Base-by-base conservation (phyloP, 495 filamentous ascomycete genomes). In the Corynascus novoguineensis region DNA sequence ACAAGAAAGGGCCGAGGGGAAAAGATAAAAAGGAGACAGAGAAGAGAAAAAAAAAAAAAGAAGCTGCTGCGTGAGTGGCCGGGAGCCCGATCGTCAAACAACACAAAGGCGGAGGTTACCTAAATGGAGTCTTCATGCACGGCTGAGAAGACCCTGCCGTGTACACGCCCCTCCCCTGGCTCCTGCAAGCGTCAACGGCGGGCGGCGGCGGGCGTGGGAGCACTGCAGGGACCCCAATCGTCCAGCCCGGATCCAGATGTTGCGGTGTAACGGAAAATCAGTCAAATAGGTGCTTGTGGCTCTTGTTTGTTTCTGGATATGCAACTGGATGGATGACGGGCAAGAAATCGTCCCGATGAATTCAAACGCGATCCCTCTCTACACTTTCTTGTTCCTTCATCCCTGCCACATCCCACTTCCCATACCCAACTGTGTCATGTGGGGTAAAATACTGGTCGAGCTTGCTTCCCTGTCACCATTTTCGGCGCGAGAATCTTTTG, bases 91-190 rank as follows among this genome's bases (percentile, higher is more conserved):
- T 61, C 38, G 59, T 63, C 62, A 64, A 65, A 67, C 63, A 61
- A 67, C 63, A 61, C 55, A 68, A 37, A 56, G 50, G 50, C 48
- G 57, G 51, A 55, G 60, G 56, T 58, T 34, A 66, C 50, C 50
- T 52, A n/a, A 55, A 57, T 55, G 60, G 61, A 57, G 60, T 53
- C 60, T 67, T 67, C 68, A 71, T 69, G 66, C 68, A 64, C 60
- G 56, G 38, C 66, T 52, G 61, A 50, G 61, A 59, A 60, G 58
- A 57, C 52, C 45, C 57, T 14, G 54, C 40, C 41, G 53, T n/a
- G n/a, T 57, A 61, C 54, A 45, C 44, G 10, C 35, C 45, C 8
- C 46, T 19, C 19, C 47, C 48, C 37, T 25, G 25, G 46, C 46
- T 25, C 37, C 53, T 62, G 65, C 60, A 64, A 64, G 63, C 55